Base-by-base conservation (phyloP, 208 protist genomes). In the Crithidia bombi region DNA sequence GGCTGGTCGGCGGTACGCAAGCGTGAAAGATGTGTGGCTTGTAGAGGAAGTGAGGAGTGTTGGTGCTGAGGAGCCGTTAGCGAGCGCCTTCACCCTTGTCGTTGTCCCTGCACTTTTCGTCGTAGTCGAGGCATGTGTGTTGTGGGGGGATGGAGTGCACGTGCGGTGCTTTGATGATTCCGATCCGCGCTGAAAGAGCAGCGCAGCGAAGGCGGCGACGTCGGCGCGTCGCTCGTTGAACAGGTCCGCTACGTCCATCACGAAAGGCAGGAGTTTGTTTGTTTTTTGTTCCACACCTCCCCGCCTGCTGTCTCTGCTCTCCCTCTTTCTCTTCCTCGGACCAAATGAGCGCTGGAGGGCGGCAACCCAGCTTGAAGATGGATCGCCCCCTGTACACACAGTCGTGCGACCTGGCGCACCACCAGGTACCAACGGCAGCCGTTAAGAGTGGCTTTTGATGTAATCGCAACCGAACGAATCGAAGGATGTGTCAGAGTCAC, bases 1-100 rank as follows among this genome's bases (percentile, higher is more conserved):
- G 12, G 89, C 78, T 2, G 89, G 89, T 25, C 89, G 86, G 41
- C 89, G 89, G 51, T 94, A 89, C 9, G 70, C 26, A 12, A 71
- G 52, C 26, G 55, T 55, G 39, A 1, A 9, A 21, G n/a, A n/a
- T n/a, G 23, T 4, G 55, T 52, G 21, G 10, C n/a, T n/a, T n/a
- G 6, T 11, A 17, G 55, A 51, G 17, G 26, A 25, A 19, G 21
- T 21, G 26, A 39, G 25, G n/a, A 17, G 30, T 26, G 54, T 21
- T 35, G 32, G 23, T 9, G 33, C 6, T 1, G 38, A 51, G 17
- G 23, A 23, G 19, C n/a, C 14, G 21, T 35, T n/a, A 15, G 10
- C 25, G 14, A 21, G 38, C 11, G 57, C 41, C 6, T 21, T 30
- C 5, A 7, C 15, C 5, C 14, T 44, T 28, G 11, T 15, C 17